phyloP scores from a whole-genome alignment of 2,329 filamentous ascomycete species.

The Ramularia endophylla region DNA sequence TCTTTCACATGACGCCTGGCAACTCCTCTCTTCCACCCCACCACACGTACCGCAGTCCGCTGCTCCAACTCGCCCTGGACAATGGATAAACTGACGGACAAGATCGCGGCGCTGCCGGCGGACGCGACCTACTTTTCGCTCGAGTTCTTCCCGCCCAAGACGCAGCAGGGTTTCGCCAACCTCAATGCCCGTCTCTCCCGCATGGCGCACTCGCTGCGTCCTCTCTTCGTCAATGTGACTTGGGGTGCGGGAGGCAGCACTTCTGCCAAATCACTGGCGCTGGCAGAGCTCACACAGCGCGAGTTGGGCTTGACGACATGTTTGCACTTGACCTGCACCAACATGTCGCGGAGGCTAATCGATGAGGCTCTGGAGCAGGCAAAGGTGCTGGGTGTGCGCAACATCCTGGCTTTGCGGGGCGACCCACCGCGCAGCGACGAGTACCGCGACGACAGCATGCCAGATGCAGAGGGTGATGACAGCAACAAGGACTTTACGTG shows the following conservation, averaged over 20 bases:
- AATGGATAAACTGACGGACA: conserved; percentile 66
- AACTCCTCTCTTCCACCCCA: neutral
- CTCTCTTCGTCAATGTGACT: conserved; percentile 93
- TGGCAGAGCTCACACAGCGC: conserved; percentile 91
- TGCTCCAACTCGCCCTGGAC: conserved; percentile 10
- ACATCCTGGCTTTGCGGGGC: conserved; percentile 85
- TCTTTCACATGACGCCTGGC: neutral
- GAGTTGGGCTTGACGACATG: conserved; percentile 91
- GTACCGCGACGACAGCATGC: conserved; percentile 61
- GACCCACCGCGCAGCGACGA: conserved; percentile 87
- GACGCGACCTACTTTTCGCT: conserved; percentile 86
- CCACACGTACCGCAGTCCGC: no score
- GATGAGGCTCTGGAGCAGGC: conserved; percentile 88
- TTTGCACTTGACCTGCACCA: conserved; percentile 93
- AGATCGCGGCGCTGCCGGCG: conserved; percentile 82
- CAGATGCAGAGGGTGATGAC: conserved; percentile 52
- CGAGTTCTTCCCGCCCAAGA: conserved; percentile 99
- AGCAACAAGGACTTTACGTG: conserved; percentile 76
- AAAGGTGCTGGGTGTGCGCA: conserved; percentile 82
- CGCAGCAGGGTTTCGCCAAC: conserved; percentile 89
- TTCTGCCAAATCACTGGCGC: conserved; percentile 80
- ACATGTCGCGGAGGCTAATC: conserved; percentile 82
- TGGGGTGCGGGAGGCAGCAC: conserved; percentile 97
- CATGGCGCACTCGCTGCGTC: conserved; percentile 86
- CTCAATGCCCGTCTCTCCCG: conserved; percentile 87